Base-by-base conservation (phyloP, 345 rosid species). In the Acer negundo region DNA sequence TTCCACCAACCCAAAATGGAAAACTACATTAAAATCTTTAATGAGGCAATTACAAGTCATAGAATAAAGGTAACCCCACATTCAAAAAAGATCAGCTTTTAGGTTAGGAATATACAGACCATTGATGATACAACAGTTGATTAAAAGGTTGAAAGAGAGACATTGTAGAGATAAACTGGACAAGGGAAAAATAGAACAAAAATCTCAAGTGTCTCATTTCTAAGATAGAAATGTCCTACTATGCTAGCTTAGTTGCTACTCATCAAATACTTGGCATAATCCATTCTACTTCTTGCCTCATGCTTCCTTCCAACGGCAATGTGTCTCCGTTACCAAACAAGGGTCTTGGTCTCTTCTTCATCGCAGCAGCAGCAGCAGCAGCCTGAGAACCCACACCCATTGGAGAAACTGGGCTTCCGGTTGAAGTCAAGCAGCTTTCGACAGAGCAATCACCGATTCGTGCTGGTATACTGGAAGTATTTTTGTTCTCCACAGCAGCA, bases 371-470 rank as follows among this genome's bases (percentile, higher is more conserved):
- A 55, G 83, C 42, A 55, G 83, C 75, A 71, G 84, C 87, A 70
- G 80, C 85, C 62, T 82, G 88, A 46, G 86, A 79, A 53, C 80
- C 89, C n/a, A 77, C 49, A 2, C 80, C 85, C 75, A 82, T 84
- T 2, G 90, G 89, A 49, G 91, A 89, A 67, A 86, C 82, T 2
- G 91, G 91, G 82, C 90, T 92, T 70, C 89, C 90, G 3, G 80
- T 86, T 16, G 92, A 89, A 71, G 90, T 90, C 86, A 87, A 70
- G 83, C 95, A 90, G 80, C 98, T 93, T 83, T 94, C 95, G 2
- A 80, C 82, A 3, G 92, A 90, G 82, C 94, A 81, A 76, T 96
- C 95, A 46, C 89, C 90, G 0, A 82, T 79, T 31, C 83, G 79
- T 74, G 77, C 82, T 8, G 87, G 89, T 61, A 88, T 42, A 69